Evolutionary conservation across 768 basidiomycete species (phyloP), one percentile per base, ranked within the genome.

Genomic region (Leccinum rimulosum): DNA sequence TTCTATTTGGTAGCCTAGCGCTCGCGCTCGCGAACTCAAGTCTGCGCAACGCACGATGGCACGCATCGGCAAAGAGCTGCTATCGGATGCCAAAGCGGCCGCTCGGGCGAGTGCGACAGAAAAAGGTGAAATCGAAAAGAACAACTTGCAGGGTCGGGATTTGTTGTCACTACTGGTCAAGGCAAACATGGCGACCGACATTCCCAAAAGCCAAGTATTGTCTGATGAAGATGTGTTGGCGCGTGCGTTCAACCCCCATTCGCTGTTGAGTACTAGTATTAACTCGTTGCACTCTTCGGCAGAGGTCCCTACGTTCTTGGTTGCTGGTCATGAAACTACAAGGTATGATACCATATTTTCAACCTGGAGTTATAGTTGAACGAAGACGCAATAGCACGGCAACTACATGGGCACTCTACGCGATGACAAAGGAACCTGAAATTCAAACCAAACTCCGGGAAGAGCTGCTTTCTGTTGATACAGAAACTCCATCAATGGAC

Each of bases 401-500:
- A 1, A 75, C 79, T 2, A 77, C 79, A 4, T 91, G 88, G 87
- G 79, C 82, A 5, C 70, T 90, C 0, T 86, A 77, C 63, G 79
- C 81, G 1, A 74, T 91, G 7, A 73, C 81, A 0, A 75, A 80
- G 59, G 62, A 81, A 45, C 76, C 77, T 0, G 73, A 77, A 1
- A 71, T 81, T 4, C 87, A 89, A 61, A 72, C 64, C 9, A 82
- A 81, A 61, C 77, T 92, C 0, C 78, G 87, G 1, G 76, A 82
- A 2, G 88, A 91, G 64, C 73, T 87, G 1, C 70, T 82, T 8
- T 66, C 72, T 0, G 73, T 86, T 11, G 65, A 76, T 1, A 84
- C 82, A 0, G 83, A 87, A 9, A 81, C 73, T 1, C 88, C 88
- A 4, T 78, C 80, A 3, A 88, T 90, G 84, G 89, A 91, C 31